Evolutionary conservation across 768 basidiomycete species (phyloP).

Genomic region (Mycena kentingensis): DNA sequence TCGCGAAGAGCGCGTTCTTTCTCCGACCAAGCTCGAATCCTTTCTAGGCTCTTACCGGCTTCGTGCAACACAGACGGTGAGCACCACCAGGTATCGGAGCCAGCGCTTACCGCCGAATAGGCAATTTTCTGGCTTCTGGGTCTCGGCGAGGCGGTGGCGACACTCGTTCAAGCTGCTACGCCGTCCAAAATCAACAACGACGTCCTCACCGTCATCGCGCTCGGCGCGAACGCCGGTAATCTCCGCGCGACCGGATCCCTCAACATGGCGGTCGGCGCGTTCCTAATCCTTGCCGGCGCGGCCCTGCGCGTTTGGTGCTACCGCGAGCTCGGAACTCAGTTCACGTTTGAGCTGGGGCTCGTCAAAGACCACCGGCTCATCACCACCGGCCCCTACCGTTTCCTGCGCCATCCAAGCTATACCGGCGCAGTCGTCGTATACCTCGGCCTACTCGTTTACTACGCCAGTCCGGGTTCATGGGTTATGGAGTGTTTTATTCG

Average conservation of each 20-base stretch:
- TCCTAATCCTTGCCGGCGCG: slow-evolving; percentile 11
- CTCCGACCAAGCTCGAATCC: slow-evolving; percentile 9
- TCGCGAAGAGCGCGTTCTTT: not conserved
- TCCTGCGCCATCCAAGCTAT: slow-evolving; percentile 39
- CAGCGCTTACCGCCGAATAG: not conserved
- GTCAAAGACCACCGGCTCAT: slow-evolving; percentile 23
- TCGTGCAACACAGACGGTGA: slow-evolving; percentile 10
- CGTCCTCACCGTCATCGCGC: not conserved
- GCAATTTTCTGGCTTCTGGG: slow-evolving; percentile 12
- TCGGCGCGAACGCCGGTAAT: slow-evolving; percentile 2
- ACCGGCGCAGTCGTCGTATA: slow-evolving; percentile 29
- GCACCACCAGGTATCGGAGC: not conserved
- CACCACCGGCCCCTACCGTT: slow-evolving; percentile 33
- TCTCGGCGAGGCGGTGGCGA: slow-evolving; percentile 1
- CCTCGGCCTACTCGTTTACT: slow-evolving; percentile 34
- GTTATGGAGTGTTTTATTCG: slow-evolving; percentile 33
- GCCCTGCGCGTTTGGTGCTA: slow-evolving; percentile 15
- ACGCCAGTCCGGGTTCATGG: slow-evolving; percentile 35
- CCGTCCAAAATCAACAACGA: slow-evolving; percentile 1
- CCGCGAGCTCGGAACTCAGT: slow-evolving; percentile 12
- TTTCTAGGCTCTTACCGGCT: slow-evolving; percentile 8
- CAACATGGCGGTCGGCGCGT: slow-evolving; percentile 8
- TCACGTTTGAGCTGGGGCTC: slow-evolving; percentile 21
- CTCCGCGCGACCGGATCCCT: slow-evolving; percentile 4
- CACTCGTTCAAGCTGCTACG: not conserved